Percentiles rank a stretch among this genome's conserved stretches.
These are phyloP conservation scores for Phylloporus scabripes DNA, from an alignment of 768 basidiomycete genomes.

Conservation along the genomic window DNA sequence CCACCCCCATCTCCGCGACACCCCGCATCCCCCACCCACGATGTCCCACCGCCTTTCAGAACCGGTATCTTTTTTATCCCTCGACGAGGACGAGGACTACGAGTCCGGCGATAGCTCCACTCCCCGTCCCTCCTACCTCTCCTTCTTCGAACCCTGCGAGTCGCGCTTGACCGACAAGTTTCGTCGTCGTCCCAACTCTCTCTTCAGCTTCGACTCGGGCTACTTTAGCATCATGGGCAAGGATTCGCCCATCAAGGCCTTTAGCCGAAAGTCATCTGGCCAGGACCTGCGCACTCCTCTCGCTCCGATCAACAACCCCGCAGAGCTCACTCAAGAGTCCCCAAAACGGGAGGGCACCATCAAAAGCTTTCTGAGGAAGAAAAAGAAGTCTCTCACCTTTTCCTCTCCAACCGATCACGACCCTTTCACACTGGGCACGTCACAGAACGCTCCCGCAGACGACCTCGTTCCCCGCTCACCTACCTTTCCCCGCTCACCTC, in stretches of 20 bases:
- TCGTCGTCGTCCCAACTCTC: slow-evolving; percentile 16
- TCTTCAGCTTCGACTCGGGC: slow-evolving; percentile 26
- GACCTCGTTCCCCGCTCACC: slow-evolving; percentile 1
- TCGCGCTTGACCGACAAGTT: slow-evolving; percentile 1
- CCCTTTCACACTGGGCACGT: background rate
- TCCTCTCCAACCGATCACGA: slow-evolving; percentile 6
- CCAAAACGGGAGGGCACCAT: slow-evolving; percentile 22
- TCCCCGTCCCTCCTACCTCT: slow-evolving; percentile 18
- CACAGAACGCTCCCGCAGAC: background rate
- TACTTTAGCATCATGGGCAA: slow-evolving; percentile 26
- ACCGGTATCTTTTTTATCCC: slow-evolving; percentile 10
- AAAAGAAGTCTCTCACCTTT: slow-evolving; percentile 16
- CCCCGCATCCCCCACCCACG: slow-evolving; percentile 2
- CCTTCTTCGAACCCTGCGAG: slow-evolving; percentile 1
- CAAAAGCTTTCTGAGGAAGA: slow-evolving; percentile 17
- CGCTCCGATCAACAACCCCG: slow-evolving; percentile 2
- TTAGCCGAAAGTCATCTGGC: slow-evolving; percentile 8
- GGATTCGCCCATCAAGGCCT: slow-evolving; percentile 11
- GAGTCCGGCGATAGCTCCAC: slow-evolving; percentile 15
- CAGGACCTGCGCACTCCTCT: slow-evolving; percentile 13
- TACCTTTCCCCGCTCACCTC: background rate
- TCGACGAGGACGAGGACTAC: slow-evolving; percentile 17
- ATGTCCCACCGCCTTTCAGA: slow-evolving; percentile 18
- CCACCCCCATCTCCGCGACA: too few relatives aligned
- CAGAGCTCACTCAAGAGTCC: slow-evolving; percentile 4